Conservation (phyloP, 345 rosid genomes). For the Corchorus olitorius region DNA sequence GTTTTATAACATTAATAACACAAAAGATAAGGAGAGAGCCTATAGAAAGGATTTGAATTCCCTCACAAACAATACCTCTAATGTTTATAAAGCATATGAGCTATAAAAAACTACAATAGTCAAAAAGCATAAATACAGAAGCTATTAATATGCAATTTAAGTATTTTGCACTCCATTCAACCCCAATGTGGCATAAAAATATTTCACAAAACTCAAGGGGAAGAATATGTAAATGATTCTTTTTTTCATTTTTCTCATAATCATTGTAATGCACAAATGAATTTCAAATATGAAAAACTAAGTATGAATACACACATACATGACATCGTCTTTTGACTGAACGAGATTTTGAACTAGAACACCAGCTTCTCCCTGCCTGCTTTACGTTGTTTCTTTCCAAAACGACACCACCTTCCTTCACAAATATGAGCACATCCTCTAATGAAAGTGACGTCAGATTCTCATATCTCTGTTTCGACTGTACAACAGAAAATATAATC, state of each 20-base stretch:
- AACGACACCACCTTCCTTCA: conserved; percentile 41
- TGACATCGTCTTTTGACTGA: conserved; percentile 46
- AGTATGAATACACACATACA: conserved; percentile 46
- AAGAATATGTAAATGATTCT: neutral
- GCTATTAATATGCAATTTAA: neutral
- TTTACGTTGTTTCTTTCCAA: conserved; percentile 34
- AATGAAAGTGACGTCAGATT: conserved; percentile 38
- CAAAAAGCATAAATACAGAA: conserved; percentile 6
- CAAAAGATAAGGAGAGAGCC: neutral
- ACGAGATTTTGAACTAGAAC: conserved; percentile 39
- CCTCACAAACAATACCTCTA: neutral
- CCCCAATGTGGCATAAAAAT: conserved; percentile 4
- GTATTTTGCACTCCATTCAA: neutral
- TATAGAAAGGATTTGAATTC: neutral
- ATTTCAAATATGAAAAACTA: conserved; percentile 6
- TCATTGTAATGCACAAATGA: neutral
- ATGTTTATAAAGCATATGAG: neutral
- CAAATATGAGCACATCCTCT: conserved; percentile 61
- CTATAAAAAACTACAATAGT: neutral
- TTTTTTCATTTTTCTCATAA: neutral
- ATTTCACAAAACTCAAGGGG: neutral
- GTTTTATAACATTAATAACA: neutral
- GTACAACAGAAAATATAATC: conserved; percentile 27
- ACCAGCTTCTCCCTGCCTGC: conserved; percentile 30
- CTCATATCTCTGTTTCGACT: conserved; percentile 51